Conservation (phyloP, 768 basidiomycete species). For the Serendipita vermifera region DNA sequence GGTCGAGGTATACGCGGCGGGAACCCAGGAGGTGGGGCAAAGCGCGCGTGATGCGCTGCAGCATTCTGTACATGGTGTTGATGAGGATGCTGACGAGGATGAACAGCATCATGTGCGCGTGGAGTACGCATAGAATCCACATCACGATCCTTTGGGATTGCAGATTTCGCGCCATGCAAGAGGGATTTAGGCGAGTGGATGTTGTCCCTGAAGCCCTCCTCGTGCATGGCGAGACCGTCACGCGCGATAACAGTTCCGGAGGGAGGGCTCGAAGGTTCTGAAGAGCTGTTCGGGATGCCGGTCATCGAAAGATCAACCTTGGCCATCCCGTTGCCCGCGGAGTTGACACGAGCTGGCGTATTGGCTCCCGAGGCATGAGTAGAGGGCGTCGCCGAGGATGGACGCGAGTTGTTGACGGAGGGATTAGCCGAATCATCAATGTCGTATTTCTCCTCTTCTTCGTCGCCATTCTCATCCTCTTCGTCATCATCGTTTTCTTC, state of each 20-base stretch:
- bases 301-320: no score
- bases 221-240: constrained; percentile 26
- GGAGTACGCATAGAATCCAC: constrained; percentile 47
- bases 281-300: constrained; percentile 16
- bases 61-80: constrained; percentile 9
- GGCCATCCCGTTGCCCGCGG: no score
- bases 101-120: constrained; percentile 33
- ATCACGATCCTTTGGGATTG: constrained; percentile 50
- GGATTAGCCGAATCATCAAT: constrained; percentile 80
- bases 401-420: no score
- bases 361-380: not conserved
- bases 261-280: constrained; percentile 31
- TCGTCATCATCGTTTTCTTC: constrained; percentile 33
- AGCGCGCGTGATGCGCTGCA: constrained; percentile 11
- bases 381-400: constrained; percentile 12
- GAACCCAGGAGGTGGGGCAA: no score
- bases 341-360: constrained; percentile 3
- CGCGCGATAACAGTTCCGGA: constrained; percentile 25
- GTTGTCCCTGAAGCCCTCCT: constrained; percentile 41
- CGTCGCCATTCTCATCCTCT: constrained; percentile 35
- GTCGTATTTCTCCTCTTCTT: constrained; percentile 73
- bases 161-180: constrained; percentile 34
- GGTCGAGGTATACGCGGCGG: not conserved
- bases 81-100: not conserved
- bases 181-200: constrained; percentile 28